Base-by-base conservation (phyloP, 176 grass and related monocot species). In the Lolium rigidum region DNA sequence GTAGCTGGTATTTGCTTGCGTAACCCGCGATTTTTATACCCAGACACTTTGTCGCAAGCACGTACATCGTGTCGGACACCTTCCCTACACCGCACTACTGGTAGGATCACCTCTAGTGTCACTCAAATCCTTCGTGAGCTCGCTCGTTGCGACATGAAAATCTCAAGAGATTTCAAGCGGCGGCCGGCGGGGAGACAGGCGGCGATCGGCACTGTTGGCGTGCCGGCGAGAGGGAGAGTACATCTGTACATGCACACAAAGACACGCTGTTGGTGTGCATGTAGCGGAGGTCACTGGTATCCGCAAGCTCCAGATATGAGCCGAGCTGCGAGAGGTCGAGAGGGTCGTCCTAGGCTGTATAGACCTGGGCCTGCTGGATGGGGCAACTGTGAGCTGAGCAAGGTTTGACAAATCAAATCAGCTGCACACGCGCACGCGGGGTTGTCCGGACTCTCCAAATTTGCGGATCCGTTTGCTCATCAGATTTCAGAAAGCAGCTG, bases 391-490 rank as follows among this genome's bases (percentile, higher is more conserved):
- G 31, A 35, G 2, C 31, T 35, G 31, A 70, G 51, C 11, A n/a
- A 51, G 43, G 71, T 76, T 57, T 38, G 18, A 77, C 20, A 54
- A 43, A 68, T 54, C 60, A 87, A 47, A 75, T 82, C 58, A 15
- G 31, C 31, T 67, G 47, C 37, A 72, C 71, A 18, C 56, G 65
- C 15, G 15, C 31, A 16, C 44, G 20, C 11, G 0, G 70, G 10
- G 18, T 2, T 49, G 16, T 41, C 35, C 66, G 17, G 3, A 16
- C 46, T 25, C 41, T 35, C 31, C 31, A 35, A 31, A 35, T 35
- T 35, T 35, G 31, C 31, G 31, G 31, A 35, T 35, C 31, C 31
- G 31, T 35, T 2, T 35, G 31, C 31, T 35, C 31, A 35, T 35
- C 31, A 3, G 31, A 35, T 35, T 35, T 35, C 31, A 35, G 28